Conservation (phyloP, 441 rosid species). For the Dalechampia spathulata region DNA sequence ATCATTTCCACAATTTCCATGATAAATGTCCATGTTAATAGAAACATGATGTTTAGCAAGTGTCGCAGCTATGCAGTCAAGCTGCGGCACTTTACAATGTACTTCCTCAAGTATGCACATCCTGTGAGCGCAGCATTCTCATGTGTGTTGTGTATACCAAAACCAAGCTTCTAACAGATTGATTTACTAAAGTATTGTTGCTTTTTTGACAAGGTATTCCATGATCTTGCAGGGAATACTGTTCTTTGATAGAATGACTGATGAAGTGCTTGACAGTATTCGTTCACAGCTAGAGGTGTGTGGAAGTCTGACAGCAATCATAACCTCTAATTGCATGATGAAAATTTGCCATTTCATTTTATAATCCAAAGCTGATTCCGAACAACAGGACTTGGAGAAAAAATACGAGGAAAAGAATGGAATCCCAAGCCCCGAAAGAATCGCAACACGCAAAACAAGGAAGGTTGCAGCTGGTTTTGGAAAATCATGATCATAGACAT, state of each 20-base stretch:
- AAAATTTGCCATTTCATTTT: not conserved
- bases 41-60: not conserved
- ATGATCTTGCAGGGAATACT: conserved; percentile 62
- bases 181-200: not conserved
- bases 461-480: conserved; percentile 87
- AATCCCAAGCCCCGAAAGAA: conserved; percentile 68
- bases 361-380: too few relatives aligned
- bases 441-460: conserved; percentile 42
- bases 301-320: conserved; percentile 6
- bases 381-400: conserved; percentile 67
- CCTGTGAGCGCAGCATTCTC: not conserved
- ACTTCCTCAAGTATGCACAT: not conserved
- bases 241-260: conserved; percentile 85
- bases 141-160: not conserved
- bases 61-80: not conserved
- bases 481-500: conserved; percentile 46
- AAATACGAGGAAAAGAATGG: conserved; percentile 76
- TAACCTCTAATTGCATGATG: not conserved
- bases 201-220: conserved; percentile 15
- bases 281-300: conserved; percentile 59
- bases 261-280: conserved; percentile 68
- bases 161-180: not conserved
- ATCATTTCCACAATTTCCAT: not conserved
- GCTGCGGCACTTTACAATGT: not conserved
- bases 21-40: not conserved